Evolutionary conservation across 2,329 filamentous ascomycete species (phyloP).

Genomic region (Scedosporium boydii): DNA sequence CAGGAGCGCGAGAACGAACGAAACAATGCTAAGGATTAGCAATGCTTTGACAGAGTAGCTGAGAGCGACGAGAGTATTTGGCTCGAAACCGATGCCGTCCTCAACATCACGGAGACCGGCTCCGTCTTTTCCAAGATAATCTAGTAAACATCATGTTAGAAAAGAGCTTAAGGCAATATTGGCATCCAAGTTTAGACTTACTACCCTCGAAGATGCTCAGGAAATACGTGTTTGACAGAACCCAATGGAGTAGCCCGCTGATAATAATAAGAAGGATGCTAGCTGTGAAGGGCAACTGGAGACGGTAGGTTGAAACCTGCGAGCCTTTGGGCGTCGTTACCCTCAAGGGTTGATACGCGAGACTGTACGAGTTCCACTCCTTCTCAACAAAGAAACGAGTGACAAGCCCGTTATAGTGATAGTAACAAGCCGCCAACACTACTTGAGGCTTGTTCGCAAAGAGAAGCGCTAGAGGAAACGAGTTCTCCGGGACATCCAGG

Average conservation of each 20-base stretch:
- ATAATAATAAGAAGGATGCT: slow-evolving; percentile 12
- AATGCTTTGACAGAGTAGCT: slow-evolving; percentile 3
- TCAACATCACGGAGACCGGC: slow-evolving; percentile 2
- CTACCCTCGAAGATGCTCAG: slow-evolving; percentile 6
- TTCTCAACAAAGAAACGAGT: neutral
- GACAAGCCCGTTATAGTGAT: slow-evolving; percentile 35
- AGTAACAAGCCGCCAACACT: slow-evolving; percentile 36
- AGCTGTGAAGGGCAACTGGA: slow-evolving; percentile 14
- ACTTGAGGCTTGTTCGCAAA: slow-evolving; percentile 29
- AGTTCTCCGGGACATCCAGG: slow-evolving; percentile 20
- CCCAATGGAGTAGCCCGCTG: slow-evolving; percentile 13
- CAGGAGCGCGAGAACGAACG: neutral
- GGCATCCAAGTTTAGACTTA: neutral
- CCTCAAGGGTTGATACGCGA: slow-evolving; percentile 8
- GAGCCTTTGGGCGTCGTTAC: slow-evolving; percentile 11
- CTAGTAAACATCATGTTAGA: neutral
- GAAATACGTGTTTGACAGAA: slow-evolving; percentile 7
- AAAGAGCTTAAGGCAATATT: neutral
- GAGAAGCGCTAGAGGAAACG: slow-evolving; percentile 9
- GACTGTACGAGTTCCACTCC: slow-evolving; percentile 4
- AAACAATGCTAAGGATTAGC: neutral
- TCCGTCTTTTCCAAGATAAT: neutral
- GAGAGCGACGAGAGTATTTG: neutral
- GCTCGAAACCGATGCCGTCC: slow-evolving; percentile 1
- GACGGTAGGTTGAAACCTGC: slow-evolving; percentile 13